Evolutionary conservation across 2,329 filamentous ascomycete species (phyloP), one percentile per base, ranked within the genome.

Genomic region (Aspergillus glaucus): DNA sequence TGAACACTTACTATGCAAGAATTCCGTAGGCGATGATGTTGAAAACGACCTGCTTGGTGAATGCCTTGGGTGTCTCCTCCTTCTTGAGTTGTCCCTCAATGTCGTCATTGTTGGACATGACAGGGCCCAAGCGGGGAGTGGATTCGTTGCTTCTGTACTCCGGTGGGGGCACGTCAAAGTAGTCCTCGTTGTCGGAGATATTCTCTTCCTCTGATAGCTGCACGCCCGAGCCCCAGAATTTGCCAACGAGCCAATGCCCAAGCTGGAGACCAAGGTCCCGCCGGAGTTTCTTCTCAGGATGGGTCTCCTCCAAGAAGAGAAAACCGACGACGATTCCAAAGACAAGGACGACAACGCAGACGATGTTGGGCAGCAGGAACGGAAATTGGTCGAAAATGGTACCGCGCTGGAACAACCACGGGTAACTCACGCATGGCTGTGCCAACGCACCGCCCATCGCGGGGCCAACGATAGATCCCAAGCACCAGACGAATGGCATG

Each of bases 401-500:
- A 51, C 83, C 87, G 15, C 76, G 75, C 9, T 77, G 66, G 64
- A 96, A 97, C 30, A 88, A 59, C 47, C 71, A 72, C 10, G 92
- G 90, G 64, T 93, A 93, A 66, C 82, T 90, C 54, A 84, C 78
- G 62, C 89, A 93, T 17, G 93, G 93, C 60, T 89, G 82, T 45
- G 93, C 92, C 45, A 98, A 79, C 50, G 88, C 83, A 60, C 93
- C 93, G 62, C 93, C 93, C 63, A 97, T 86, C 65, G 88, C 87
- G 43, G 92, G 91, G 30, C 93, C 93, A 58, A 96, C 78, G 60
- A 97, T 95, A 24, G 92, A 95, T 77, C 93, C 93, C 63, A 98
- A 79, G 65, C 91, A 96, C 93, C 93, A 98, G 22, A 97, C 88
- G 66, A 95, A 89, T 6, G 93, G 93, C 90, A 98, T 96, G 58